These are phyloP conservation scores for Mollisiaceae sp. DNA, from an alignment of 2,329 filamentous ascomycete genomes.

Conservation along the genomic window DNA sequence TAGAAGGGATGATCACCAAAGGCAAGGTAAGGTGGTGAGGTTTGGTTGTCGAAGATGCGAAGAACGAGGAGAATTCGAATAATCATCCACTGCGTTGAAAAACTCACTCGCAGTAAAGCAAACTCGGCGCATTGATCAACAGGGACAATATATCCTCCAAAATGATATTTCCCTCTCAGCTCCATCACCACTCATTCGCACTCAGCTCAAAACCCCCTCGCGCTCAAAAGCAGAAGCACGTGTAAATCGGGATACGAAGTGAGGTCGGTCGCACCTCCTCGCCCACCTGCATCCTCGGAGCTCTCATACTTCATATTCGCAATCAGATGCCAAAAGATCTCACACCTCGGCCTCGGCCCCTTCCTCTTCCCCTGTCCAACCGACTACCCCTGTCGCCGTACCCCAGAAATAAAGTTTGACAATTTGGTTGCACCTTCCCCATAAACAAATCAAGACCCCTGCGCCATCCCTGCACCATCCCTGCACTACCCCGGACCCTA, in stretches of 20 bases:
- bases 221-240: too few relatives aligned
- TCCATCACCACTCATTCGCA: too few relatives aligned
- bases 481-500: conserved; percentile 15
- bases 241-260: not conserved
- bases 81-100: not conserved
- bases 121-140: not conserved
- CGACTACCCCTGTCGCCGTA: too few relatives aligned
- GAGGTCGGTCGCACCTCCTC: too few relatives aligned
- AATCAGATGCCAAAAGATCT: not conserved
- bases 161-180: not conserved
- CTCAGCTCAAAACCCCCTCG: too few relatives aligned
- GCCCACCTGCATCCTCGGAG: not conserved
- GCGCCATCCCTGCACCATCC: conserved; percentile 10
- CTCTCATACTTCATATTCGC: too few relatives aligned
- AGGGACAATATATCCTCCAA: not conserved
- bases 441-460: conserved; percentile 8
- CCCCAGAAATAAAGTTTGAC: not conserved
- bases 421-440: conserved; percentile 14
- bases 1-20: not conserved
- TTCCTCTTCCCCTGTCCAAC: not conserved
- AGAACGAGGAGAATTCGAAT: too few relatives aligned
- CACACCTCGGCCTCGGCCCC: not conserved
- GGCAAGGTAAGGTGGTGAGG: too few relatives aligned
- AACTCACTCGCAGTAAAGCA: not conserved
- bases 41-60: not conserved